Conservation (phyloP, 1,284 basidiomycete genomes). For the Ceratobasidium sp. region DNA sequence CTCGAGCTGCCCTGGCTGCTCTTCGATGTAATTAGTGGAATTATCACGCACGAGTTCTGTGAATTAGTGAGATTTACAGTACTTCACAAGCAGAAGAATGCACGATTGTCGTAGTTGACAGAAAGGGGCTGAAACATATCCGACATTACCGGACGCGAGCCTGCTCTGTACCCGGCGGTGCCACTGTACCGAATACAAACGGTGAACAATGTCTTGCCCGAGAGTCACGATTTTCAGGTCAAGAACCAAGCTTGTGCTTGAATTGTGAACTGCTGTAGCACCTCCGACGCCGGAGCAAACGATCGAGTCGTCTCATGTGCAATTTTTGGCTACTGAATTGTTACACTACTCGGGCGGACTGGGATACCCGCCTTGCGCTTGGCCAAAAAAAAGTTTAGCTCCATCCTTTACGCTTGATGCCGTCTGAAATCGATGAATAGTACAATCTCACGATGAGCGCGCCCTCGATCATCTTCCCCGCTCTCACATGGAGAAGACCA, state of each 20-base stretch:
- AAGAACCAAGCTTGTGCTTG: neutral
- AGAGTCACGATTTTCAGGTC: too few relatives aligned
- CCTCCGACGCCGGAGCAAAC: neutral
- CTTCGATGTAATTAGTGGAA: too few relatives aligned
- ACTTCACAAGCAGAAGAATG: neutral
- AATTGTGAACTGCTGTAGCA: neutral
- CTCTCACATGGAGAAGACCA: neutral
- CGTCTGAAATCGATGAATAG: constrained; percentile 3
- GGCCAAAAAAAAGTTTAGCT: neutral
- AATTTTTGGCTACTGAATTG: neutral
- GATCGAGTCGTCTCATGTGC: neutral
- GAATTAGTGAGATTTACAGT: neutral
- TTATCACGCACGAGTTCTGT: too few relatives aligned
- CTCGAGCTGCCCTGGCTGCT: too few relatives aligned
- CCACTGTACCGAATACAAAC: neutral
- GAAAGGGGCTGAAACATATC: constrained; percentile 14
- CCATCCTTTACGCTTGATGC: neutral
- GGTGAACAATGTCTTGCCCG: neutral
- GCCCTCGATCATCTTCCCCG: neutral
- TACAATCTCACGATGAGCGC: neutral
- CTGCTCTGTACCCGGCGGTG: neutral
- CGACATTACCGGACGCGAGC: constrained; percentile 1
- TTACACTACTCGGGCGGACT: neutral
- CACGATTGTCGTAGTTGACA: neutral
- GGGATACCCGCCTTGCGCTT: neutral